Base-by-base conservation (phyloP, 1,284 basidiomycete species). In the Boletellus dicymbophilus region DNA sequence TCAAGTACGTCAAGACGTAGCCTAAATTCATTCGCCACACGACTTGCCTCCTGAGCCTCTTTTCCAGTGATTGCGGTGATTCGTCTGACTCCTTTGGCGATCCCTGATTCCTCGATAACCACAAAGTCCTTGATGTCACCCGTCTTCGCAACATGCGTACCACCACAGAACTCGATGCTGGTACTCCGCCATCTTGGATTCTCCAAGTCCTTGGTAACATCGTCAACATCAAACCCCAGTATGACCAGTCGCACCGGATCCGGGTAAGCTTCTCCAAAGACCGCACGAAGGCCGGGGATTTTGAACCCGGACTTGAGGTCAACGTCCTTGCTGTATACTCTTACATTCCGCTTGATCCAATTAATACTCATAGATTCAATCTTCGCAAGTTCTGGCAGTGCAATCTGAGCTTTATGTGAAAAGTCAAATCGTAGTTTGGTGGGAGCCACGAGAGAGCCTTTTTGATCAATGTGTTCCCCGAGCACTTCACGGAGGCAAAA, bases 381-480 rank as follows among this genome's bases (percentile, higher is more conserved):
- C 71, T 88, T 87, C 40, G 72, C 66, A 37, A 99, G 78, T 51
- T 98, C 95, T 2, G 80, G 68, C 1, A 84, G 67, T 16, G 81
- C 68, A 54, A 98, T 90, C 54, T 88, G 86, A 12, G 93, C 81
- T 72, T 97, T 98, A 77, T 99, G 95, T 23, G 93, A 95, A 71
- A 99, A 99, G 72, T 99, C 97, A 73, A 99, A 99, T 22, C 97
- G 92, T 27, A 99, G 81, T 71, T 98, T 98, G 43, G 86, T 86
- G 0, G 94, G 93, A 1, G 96, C 94, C 46, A 99, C 97, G 31
- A 99, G 84, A 9, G 97, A 99, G 18, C 97, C 97, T 68, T 94
- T 97, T 70, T 99, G 97, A 70, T 99, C 95, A 52, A 98, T 89
- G 66, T 98, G 95, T 66, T 98, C 94, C 26, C 96, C 96, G 10